phyloP scores from a whole-genome alignment of 2,329 filamentous ascomycete species.

The Clonostachys rhizophaga region DNA sequence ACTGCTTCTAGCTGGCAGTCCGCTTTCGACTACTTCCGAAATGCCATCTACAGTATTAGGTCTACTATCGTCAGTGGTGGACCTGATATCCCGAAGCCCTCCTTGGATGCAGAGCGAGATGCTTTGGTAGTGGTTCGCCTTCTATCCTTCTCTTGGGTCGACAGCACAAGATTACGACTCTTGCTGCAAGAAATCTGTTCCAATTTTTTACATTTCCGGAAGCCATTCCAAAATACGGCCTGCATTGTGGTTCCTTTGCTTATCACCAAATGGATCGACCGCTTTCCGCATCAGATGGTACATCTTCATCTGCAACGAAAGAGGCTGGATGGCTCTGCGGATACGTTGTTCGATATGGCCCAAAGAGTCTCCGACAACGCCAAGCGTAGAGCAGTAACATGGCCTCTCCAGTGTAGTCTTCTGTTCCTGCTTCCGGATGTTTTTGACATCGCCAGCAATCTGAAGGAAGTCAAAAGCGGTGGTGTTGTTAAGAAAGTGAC shows the following conservation, averaged over 20 bases:
- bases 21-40: constrained; percentile 54
- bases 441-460: constrained; percentile 64
- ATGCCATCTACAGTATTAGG: constrained; percentile 44
- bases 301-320: constrained; percentile 55
- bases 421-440: constrained; percentile 63
- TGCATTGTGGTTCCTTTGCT: constrained; percentile 58
- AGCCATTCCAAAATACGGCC: constrained; percentile 58
- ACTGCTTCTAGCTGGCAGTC: constrained; percentile 60
- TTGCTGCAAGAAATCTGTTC: constrained; percentile 64
- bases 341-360: constrained; percentile 67
- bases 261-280: constrained; percentile 62
- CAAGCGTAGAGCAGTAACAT: constrained; percentile 49
- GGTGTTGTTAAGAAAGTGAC: constrained; percentile 62
- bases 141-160: constrained; percentile 61
- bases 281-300: constrained; percentile 61
- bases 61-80: constrained; percentile 32
- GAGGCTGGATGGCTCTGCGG: constrained; percentile 59
- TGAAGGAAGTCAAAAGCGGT: constrained; percentile 58
- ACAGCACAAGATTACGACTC: constrained; percentile 54
- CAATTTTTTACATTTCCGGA: constrained; percentile 62
- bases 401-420: constrained; percentile 58
- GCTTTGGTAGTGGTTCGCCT: constrained; percentile 53
- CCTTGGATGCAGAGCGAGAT: constrained; percentile 43
- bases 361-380: constrained; percentile 55
- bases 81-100: constrained; percentile 23